phyloP scores from a whole-genome alignment of 129 eudicot genomes.

The Gnaphalium uliginosum region DNA sequence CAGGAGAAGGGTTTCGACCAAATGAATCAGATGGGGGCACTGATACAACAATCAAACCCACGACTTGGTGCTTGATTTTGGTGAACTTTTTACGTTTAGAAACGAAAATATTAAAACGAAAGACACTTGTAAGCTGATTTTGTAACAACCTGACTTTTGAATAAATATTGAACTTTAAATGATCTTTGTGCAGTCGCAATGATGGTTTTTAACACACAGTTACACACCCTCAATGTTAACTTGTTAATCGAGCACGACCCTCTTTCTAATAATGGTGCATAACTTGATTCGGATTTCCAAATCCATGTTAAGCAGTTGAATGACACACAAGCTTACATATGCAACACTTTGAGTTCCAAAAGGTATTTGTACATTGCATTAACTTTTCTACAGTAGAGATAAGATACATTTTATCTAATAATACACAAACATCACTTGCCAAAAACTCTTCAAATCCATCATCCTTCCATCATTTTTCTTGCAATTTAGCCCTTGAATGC shows the following conservation, averaged over 20 bases:
- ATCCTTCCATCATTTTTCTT: conserved; percentile 36
- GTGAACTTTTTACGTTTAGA: neutral
- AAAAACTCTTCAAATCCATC: conserved; percentile 37
- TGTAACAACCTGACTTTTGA: neutral
- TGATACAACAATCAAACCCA: neutral
- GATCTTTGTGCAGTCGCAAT: neutral
- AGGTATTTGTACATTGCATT: conserved; percentile 65
- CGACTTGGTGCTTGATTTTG: neutral
- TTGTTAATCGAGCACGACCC: neutral
- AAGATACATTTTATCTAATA: conserved; percentile 33
- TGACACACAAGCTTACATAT: conserved; percentile 8
- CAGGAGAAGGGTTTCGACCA: neutral
- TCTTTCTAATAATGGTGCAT: neutral
- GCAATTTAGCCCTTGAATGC: conserved; percentile 60
- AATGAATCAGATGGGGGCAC: neutral
- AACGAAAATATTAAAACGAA: too few relatives aligned
- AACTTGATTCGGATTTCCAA: neutral
- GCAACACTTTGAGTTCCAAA: conserved; percentile 30
- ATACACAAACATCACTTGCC: conserved; percentile 47
- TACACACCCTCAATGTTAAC: neutral
- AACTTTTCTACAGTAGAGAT: conserved; percentile 42
- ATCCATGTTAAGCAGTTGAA: neutral
- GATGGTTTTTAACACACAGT: neutral
- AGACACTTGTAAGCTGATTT: neutral
- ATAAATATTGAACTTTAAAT: too few relatives aligned